These are phyloP conservation scores for Begonia peltatifolia DNA, from an alignment of 306 rosid species.

Conservation along the genomic window DNA sequence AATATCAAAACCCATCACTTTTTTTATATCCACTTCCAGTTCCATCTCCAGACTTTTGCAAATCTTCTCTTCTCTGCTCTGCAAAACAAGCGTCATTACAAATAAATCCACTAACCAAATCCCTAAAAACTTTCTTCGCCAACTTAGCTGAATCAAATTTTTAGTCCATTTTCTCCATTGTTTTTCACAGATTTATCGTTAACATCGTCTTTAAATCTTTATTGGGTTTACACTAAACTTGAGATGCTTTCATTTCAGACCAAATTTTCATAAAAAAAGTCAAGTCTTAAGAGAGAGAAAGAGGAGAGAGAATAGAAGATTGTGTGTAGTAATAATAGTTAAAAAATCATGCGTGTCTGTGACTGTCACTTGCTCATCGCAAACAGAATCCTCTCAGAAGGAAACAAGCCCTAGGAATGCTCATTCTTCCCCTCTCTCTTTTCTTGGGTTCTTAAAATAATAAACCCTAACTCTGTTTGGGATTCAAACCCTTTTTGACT, in stretches of 20 bases:
- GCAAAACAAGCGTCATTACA: too few relatives aligned
- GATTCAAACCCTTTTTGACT: slow-evolving; percentile 1
- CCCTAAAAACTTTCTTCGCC: too few relatives aligned
- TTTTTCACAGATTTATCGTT: too few relatives aligned
- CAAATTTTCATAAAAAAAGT: too few relatives aligned
- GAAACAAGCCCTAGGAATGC: slow-evolving; percentile 1
- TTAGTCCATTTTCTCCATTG: too few relatives aligned
- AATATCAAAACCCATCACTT: slow-evolving; percentile 15
- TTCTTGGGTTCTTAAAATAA: not conserved
- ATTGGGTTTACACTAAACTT: too few relatives aligned
- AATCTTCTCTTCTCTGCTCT: too few relatives aligned
- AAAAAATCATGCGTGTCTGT: slow-evolving; percentile 1
- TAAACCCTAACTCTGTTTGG: slow-evolving; percentile 1
- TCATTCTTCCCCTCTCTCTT: not conserved
- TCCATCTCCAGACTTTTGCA: not conserved
- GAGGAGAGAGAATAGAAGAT: not conserved
- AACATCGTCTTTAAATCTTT: too few relatives aligned
- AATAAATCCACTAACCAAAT: too few relatives aligned
- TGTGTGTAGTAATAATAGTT: not conserved
- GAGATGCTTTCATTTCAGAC: too few relatives aligned
- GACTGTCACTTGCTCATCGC: not conserved
- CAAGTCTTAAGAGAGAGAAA: not conserved
- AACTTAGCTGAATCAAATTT: too few relatives aligned
- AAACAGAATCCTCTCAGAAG: slow-evolving; percentile 1
- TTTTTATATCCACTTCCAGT: slow-evolving; percentile 6